Evolutionary conservation across 192 early-diverging fungal species (phyloP), one percentile per base, ranked within the genome.

Genomic region (Lobosporangium transversale): DNA sequence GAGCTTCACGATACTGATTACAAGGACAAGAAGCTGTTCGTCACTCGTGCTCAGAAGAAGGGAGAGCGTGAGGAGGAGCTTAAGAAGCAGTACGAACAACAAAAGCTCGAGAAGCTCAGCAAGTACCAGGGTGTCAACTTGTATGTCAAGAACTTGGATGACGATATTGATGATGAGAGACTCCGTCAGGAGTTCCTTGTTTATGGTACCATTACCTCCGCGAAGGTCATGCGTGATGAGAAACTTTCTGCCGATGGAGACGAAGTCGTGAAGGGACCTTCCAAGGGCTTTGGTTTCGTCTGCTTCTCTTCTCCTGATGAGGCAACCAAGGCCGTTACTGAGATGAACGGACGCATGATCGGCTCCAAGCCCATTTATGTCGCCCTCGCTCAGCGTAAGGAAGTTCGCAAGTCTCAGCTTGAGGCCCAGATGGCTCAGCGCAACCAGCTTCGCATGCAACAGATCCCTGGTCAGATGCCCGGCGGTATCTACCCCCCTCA

Each of bases 91-190:
- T 98, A 97, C 86, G 97, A 99, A 85, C 91, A 92, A 79, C 88
- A 94, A 66, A 90, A 94, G 80, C 85, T 92, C 82, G 98, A 99
- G 87, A 96, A 97, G 86, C 80, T 96, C 45, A 93, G 86, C 91
- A 97, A 97, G 89, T 98, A 95, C 89, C 96, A 99, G 87, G 96
- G 94, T 65, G 96, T 95, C 74, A 99, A 99, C 86, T 84, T 99
- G 45, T 98, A 98, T 81, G 87, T 99, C 85, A 98, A 98, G 88
- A 98, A 98, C 90, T 87, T 99, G 71, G 98, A 98, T 66, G 98
- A 98, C 73, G 85, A 89, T 47, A 89, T 98, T 68, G 94, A 97
- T 81, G 98, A 99, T 81, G 98, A 97, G 83, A 91, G 88, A 83
- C 89, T 99, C 31, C 91, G 97, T 60, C 90, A 96, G 79, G 97